Base-by-base conservation (phyloP, 768 basidiomycete species). In the Pulveroboletus sp. region DNA sequence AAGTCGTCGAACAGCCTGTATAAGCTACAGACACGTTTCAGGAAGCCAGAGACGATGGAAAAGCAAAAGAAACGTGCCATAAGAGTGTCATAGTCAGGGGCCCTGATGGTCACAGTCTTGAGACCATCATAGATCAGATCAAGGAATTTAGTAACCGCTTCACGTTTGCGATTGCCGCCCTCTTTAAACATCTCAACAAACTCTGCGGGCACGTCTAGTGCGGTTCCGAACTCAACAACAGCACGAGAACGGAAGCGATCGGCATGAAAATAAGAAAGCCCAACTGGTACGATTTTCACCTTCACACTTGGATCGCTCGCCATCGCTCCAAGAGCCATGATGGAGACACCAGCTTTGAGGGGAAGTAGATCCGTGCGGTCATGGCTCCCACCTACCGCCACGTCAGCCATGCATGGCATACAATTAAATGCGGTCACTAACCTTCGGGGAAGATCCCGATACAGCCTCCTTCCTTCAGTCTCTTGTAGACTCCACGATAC, bases 361-460 rank as follows among this genome's bases (percentile, higher is more conserved):
- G 96, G 96, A 17, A 98, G 80, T 43, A 98, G 78, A 68, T 98
- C 93, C 9, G 91, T 94, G 34, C 96, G 86, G 70, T 99, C 96
- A 68, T 99, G 96, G 50, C 94, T 97, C 48, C 96, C 96, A 58
- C 96, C 94, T 97, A 53, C 43, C 38, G n/a, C 31, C 14, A 19
- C 45, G 42, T 53, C 45, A 58, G 16, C 31, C 19, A n/a, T 41
- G 17, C 27, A 26, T 13, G 12, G 26, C 9, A 35, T 36, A 14
- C 8, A 22, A 53, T 22, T n/a, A 11, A 49, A 39, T 6, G 40
- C 34, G n/a, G 23, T 8, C 13, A 51, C 68, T 49, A 57, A 91
- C 94, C 95, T 85, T 98, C 96, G 32, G 96, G 96, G 64, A 98
- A 98, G 55, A 99, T 97, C 39, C 96, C 94, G 53, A 99, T 94